phyloP scores from a whole-genome alignment of 2,329 filamentous ascomycete genomes.

The Hypoxylon sp. region DNA sequence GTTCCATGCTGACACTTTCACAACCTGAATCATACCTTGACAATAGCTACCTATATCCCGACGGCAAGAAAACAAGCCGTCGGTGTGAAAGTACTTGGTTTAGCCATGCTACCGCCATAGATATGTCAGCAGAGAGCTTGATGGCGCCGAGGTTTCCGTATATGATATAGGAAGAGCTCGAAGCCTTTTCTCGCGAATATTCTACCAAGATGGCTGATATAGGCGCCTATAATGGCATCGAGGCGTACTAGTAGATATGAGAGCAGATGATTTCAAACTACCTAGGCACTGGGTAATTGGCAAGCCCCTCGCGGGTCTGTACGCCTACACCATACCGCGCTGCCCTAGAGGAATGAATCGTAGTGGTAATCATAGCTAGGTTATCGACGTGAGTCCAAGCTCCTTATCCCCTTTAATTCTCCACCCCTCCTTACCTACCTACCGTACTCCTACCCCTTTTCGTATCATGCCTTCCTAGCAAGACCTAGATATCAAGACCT shows the following conservation, averaged over 20 bases:
- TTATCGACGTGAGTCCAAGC: conserved; percentile 17
- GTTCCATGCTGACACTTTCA: background rate
- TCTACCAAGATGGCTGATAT: conserved; percentile 14
- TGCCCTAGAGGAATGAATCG: conserved; percentile 24
- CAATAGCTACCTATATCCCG: background rate
- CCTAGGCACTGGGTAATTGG: background rate
- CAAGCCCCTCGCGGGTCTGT: background rate
- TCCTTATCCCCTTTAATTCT: background rate
- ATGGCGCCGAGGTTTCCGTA: background rate
- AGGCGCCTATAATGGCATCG: conserved; percentile 19
- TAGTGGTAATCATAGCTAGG: conserved; percentile 7
- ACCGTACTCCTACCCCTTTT: background rate
- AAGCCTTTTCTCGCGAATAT: conserved; percentile 22
- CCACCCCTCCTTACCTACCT: background rate
- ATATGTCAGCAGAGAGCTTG: conserved; percentile 5
- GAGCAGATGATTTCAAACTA: background rate
- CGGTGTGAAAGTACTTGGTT: background rate
- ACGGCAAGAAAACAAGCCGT: conserved; percentile 4
- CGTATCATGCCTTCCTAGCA: background rate
- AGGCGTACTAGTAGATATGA: conserved; percentile 25
- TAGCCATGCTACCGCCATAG: background rate
- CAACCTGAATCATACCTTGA: background rate
- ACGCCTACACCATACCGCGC: conserved; percentile 10
- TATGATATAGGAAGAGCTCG: background rate
- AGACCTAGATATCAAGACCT: conserved; percentile 15